Base-by-base conservation (phyloP, 1,284 basidiomycete species). In the Austroboletus novae-zelandiae region DNA sequence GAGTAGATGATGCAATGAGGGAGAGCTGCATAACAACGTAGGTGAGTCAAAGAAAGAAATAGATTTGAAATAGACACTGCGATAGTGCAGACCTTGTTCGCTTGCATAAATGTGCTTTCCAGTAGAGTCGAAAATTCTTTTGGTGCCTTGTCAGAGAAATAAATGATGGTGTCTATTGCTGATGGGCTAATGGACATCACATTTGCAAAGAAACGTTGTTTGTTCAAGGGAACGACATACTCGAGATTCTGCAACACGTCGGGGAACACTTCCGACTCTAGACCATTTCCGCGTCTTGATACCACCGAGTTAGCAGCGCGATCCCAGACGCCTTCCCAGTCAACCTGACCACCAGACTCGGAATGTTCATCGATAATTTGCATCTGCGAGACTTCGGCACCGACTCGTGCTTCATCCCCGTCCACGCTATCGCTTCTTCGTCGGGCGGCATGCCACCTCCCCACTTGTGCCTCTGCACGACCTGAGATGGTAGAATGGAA, bases 1-100 rank as follows among this genome's bases (percentile, higher is more conserved):
- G 91, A 0, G 93, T 95, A 0, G 88, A 86, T 0, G 90, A 77
- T 0, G 84, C 86, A 13, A 89, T 67, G 18, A 93, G 74, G 14
- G 90, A 90, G 34, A 90, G 68, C 84, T 91, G 58, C 13, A 32
- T 31, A 25, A 23, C 23, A 40, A 39, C 9, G 34, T 51, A 32
- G 51, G 35, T 58, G 50, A 48, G 13, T 40, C 1, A 27, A 10
- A 27, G 18, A 15, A 29, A 43, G 14, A 43, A 7, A 50, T 1
- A 29, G 34, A 2, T 17, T 29, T 43, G 15, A 52, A 43, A 43
- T 9, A 41, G 29, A 25, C 18, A 29, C 48, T 3, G 55, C 55
- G 7, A 39, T 36, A 31, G 46, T 20, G 62, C 73, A 57, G 47
- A 83, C 86, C 71, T 84, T 81, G 27, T 72, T 74, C 8, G 81